Evolutionary conservation across 805 yeast genomes (phyloP).

Genomic region (Metschnikowia kofuensis): DNA sequence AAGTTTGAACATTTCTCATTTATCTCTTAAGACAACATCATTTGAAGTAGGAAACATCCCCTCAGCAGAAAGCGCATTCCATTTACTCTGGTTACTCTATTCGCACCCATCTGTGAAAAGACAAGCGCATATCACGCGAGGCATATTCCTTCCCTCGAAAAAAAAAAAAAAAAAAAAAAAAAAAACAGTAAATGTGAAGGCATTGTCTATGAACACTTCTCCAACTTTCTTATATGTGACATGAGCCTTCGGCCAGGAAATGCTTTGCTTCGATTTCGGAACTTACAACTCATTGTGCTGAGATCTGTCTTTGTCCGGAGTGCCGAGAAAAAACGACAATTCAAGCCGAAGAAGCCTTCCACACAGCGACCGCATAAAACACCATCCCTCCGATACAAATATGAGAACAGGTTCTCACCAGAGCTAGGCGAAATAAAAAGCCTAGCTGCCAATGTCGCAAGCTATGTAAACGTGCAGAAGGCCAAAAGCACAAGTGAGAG

Average conservation of each 20-base stretch:
- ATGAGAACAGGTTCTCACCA: too few relatives aligned
- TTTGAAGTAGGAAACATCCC: too few relatives aligned
- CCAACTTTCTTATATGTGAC: background rate
- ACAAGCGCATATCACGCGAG: background rate
- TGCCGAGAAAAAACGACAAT: constrained; percentile 10
- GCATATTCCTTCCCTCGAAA: background rate
- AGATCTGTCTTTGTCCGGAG: constrained; percentile 15
- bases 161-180: too few relatives aligned
- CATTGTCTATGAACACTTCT: background rate
- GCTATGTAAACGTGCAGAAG: constrained; percentile 4
- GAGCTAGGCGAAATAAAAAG: constrained; percentile 21
- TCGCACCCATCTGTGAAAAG: too few relatives aligned
- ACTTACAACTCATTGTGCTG: background rate
- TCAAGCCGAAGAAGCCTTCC: background rate
- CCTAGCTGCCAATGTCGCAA: constrained; percentile 30
- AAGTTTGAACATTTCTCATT: too few relatives aligned
- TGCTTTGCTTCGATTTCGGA: constrained; percentile 5
- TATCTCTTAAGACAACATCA: too few relatives aligned
- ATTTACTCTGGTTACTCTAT: too few relatives aligned
- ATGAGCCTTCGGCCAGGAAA: background rate
- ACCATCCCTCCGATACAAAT: too few relatives aligned
- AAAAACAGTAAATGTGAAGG: too few relatives aligned
- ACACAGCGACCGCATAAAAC: background rate
- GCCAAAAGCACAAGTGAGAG: too few relatives aligned
- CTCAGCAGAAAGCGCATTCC: too few relatives aligned